Base-by-base conservation (phyloP, 805 yeast species). In the Yamadazyma olivae region DNA sequence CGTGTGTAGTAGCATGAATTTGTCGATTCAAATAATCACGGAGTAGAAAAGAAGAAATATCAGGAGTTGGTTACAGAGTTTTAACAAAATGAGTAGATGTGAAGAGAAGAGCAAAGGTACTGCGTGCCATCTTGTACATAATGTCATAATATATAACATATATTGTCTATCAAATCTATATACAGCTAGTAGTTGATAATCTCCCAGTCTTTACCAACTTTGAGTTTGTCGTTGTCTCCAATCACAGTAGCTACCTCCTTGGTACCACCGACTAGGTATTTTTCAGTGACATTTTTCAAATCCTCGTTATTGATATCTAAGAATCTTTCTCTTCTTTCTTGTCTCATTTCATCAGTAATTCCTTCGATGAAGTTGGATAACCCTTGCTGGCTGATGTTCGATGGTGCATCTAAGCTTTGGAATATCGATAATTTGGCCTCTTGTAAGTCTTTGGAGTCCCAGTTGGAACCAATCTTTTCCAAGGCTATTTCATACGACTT, bases 371-470 rank as follows among this genome's bases (percentile, higher is more conserved):
- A 86, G 10, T 67, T 58, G 12, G 74, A 59, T 46, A 76, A 66
- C 9, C 96, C 96, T 58, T 93, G 96, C 23, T 76, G 71, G 32
- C 84, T 75, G 12, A 88, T 81, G 53, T 90, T 82, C 28, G 77
- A 71, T 9, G 99, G 99, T 1, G 96, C 85, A 63, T 93, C 99
- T 12, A 93, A 65, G 39, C 82, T 76, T 61, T 93, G 99, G 77
- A 93, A 93, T 23, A 93, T 77, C 8, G 95, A 78, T 49, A 93
- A 65, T 56, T 91, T 89, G 21, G 98, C 96, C 51, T 89, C 96
- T 45, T 86, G 86, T 33, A 93, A 64, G 46, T 87, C 96, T 10
- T 65, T 61, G 0, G 68, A 71, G 9, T 71, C 67, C 84, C 88
- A 82, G 18, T 61, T 56, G n/a, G 64, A 58, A n/a, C 39, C 36